These are phyloP conservation scores for Chrysosporium keratinophilum DNA, from an alignment of 2,329 filamentous ascomycete genomes.

Conservation along the genomic window DNA sequence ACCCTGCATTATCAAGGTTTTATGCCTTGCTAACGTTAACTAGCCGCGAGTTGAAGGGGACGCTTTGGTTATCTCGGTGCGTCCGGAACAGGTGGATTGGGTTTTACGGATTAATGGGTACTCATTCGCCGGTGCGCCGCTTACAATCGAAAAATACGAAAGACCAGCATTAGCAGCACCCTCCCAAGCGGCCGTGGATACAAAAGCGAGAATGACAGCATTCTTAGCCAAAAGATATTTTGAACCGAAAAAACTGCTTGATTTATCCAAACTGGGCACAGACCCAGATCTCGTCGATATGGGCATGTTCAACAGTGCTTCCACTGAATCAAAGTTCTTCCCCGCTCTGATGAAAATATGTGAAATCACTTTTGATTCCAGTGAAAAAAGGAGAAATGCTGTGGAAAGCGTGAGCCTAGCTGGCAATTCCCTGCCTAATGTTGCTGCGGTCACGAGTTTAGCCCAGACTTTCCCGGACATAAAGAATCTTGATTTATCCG, in stretches of 20 bases:
- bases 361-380: conserved; percentile 62
- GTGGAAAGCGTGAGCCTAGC: conserved; percentile 74
- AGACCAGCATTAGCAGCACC: conserved; percentile 24
- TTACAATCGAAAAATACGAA: conserved; percentile 41
- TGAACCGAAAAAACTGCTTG: conserved; percentile 59
- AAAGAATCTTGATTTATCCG: conserved; percentile 77
- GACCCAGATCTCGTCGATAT: conserved; percentile 63
- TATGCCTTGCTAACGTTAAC: conserved; percentile 56
- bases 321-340: conserved; percentile 76
- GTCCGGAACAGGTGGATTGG: conserved; percentile 52
- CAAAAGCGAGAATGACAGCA: conserved; percentile 57
- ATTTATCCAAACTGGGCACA: conserved; percentile 65
- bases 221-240: conserved; percentile 70
- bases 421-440: conserved; percentile 65
- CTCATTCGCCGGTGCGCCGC: conserved; percentile 53
- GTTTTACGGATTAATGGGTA: conserved; percentile 60
- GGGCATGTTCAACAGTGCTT: conserved; percentile 62
- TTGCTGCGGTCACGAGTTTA: conserved; percentile 62
- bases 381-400: conserved; percentile 62
- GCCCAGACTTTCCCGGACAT: conserved; percentile 73
- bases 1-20: conserved; percentile 33
- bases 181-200: conserved; percentile 45
- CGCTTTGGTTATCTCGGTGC: conserved; percentile 57
- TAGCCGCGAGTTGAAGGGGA: conserved; percentile 62
- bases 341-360: conserved; percentile 82